Conservation (phyloP, 208 protist species). For the Wallacemonas rigidus region DNA sequence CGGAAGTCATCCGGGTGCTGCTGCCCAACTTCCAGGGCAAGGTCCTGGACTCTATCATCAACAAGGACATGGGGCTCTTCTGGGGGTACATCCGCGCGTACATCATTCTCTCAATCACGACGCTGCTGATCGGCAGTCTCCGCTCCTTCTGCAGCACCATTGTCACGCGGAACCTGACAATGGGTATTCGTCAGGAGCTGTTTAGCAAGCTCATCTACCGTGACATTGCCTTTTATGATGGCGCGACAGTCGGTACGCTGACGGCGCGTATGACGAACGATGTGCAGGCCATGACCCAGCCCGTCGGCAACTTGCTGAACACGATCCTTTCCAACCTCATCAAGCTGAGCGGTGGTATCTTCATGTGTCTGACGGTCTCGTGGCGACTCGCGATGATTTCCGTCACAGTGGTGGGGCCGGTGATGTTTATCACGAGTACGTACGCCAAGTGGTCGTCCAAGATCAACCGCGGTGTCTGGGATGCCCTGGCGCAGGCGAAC, state of each 20-base stretch:
- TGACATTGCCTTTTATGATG: slow-evolving; percentile 58
- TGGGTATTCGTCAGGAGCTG: slow-evolving; percentile 44
- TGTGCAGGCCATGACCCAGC: slow-evolving; percentile 54
- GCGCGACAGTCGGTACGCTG: slow-evolving; percentile 47
- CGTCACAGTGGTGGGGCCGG: slow-evolving; percentile 50
- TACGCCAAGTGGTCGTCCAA: slow-evolving; percentile 47
- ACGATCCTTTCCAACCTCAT: slow-evolving; percentile 46
- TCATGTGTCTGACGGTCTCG: slow-evolving; percentile 51
- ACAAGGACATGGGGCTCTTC: slow-evolving; percentile 28
- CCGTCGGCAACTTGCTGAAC: slow-evolving; percentile 47
- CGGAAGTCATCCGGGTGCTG: slow-evolving; percentile 36
- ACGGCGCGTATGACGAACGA: slow-evolving; percentile 72
- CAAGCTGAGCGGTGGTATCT: slow-evolving; percentile 38
- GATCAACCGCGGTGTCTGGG: slow-evolving; percentile 54
- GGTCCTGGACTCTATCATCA: slow-evolving; percentile 55
- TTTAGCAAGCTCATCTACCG: slow-evolving; percentile 53
- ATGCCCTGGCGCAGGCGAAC: slow-evolving; percentile 57
- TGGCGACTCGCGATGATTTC: slow-evolving; percentile 61
- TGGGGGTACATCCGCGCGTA: slow-evolving; percentile 39
- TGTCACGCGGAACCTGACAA: slow-evolving; percentile 48
- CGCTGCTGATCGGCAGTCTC: slow-evolving; percentile 43
- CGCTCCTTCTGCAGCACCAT: slow-evolving; percentile 53
- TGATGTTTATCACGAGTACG: slow-evolving; percentile 48
- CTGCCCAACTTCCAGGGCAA: slow-evolving; percentile 57
- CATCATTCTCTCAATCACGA: slow-evolving; percentile 36